Percentiles rank a stretch among this genome's conserved stretches.
Evolutionary conservation across 2,329 filamentous ascomycete species (phyloP).

Genomic region (Fusarium sp.): DNA sequence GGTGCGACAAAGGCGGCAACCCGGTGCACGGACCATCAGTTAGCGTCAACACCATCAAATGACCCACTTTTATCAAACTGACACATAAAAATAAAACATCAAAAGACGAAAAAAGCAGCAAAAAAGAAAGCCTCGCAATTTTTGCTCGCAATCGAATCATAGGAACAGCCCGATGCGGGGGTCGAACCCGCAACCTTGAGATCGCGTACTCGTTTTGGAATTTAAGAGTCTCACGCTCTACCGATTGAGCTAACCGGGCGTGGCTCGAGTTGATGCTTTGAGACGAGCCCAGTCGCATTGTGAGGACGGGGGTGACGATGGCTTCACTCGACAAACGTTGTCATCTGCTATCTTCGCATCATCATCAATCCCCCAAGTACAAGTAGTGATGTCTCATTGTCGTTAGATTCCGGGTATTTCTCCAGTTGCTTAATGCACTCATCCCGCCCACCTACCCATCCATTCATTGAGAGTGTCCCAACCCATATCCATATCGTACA

Average conservation of each 20-base stretch:
- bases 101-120: neutral
- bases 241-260: slow-evolving; percentile 48
- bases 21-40: slow-evolving; percentile 13
- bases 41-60: neutral
- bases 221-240: slow-evolving; percentile 76
- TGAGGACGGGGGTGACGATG: neutral
- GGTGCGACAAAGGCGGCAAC: slow-evolving; percentile 28
- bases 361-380: neutral
- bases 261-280: slow-evolving; percentile 13
- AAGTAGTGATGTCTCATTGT: slow-evolving; percentile 33
- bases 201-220: slow-evolving; percentile 43
- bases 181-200: slow-evolving; percentile 69
- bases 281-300: neutral
- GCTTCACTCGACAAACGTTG: neutral
- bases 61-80: neutral
- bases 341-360: neutral
- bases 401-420: slow-evolving; percentile 38
- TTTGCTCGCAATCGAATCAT: slow-evolving; percentile 34
- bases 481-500: slow-evolving; percentile 37
- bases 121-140: slow-evolving; percentile 35
- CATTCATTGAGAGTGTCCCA: slow-evolving; percentile 21
- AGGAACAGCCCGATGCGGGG: slow-evolving; percentile 53
- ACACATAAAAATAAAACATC: slow-evolving; percentile 1
- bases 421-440: slow-evolving; percentile 24
- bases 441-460: slow-evolving; percentile 11